phyloP scores from a whole-genome alignment of 164 flowering plant species.

The Chimonanthus praecox region DNA sequence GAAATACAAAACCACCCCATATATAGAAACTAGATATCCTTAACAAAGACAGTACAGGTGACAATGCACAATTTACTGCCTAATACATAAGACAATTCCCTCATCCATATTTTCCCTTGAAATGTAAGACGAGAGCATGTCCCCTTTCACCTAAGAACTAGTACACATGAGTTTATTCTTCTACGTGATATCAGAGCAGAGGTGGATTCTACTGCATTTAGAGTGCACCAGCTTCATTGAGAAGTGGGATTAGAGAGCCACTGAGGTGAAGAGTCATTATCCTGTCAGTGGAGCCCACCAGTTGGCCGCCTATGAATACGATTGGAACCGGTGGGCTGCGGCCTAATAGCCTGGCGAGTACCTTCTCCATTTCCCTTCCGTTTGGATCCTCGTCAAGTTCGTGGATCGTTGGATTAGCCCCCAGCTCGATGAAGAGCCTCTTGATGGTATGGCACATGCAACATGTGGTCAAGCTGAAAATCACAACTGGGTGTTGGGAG shows the following conservation, averaged over 20 bases:
- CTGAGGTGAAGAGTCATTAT: conserved; percentile 8
- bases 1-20: no score
- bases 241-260: conserved; percentile 4
- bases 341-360: conserved; percentile 4
- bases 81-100: no score
- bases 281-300: conserved; percentile 8
- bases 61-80: no score
- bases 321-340: conserved; percentile 4
- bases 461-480: conserved; percentile 7
- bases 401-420: conserved; percentile 3
- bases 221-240: conserved; percentile 2
- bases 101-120: no score
- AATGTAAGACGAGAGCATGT: no score
- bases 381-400: conserved; percentile 7
- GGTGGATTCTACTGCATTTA: background rate
- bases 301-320: conserved; percentile 9
- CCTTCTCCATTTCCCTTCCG: conserved; percentile 8
- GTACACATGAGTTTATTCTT: background rate
- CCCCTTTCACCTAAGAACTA: no score
- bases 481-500: conserved; percentile 2
- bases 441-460: conserved; percentile 9
- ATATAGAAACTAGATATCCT: no score
- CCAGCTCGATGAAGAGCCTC: conserved; percentile 5
- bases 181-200: background rate
- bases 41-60: no score